These are phyloP conservation scores for Penicillium fuscoglaucum DNA, from an alignment of 2,329 filamentous ascomycete genomes.

Conservation along the genomic window DNA sequence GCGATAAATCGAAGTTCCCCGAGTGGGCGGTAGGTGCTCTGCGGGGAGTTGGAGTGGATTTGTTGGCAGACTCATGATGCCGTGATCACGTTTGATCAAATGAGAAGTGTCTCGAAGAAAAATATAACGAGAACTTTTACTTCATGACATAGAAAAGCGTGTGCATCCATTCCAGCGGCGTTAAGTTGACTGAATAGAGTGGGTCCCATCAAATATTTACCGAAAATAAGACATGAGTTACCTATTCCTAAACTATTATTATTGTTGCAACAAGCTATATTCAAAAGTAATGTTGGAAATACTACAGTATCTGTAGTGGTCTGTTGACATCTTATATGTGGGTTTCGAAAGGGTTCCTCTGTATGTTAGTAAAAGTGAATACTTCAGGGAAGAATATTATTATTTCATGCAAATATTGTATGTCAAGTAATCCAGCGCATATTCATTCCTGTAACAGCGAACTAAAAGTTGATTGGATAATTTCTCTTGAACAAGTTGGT, in stretches of 20 bases:
- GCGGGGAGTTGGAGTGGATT: conserved; percentile 74
- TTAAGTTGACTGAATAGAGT: not conserved
- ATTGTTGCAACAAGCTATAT: not conserved
- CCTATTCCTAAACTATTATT: not conserved
- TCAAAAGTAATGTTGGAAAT: not conserved
- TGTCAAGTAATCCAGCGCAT: not conserved
- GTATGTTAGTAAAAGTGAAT: not conserved
- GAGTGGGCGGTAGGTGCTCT: conserved; percentile 82
- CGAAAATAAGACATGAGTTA: not conserved
- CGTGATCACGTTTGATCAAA: not conserved
- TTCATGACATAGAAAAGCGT: not conserved
- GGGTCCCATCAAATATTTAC: not conserved
- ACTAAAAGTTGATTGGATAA: not conserved
- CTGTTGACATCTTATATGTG: not conserved
- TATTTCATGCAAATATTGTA: not conserved
- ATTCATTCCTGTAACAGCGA: not conserved
- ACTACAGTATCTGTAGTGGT: not conserved
- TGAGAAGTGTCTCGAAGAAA: not conserved
- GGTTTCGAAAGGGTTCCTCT: not conserved
- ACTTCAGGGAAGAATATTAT: not conserved
- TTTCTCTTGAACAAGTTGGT: not conserved
- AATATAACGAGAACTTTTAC: not conserved
- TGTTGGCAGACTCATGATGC: conserved; percentile 47
- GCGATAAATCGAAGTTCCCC: conserved; percentile 68
- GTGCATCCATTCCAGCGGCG: not conserved